Base-by-base conservation (phyloP, 768 basidiomycete genomes). In the Podaxis mareebaensis region DNA sequence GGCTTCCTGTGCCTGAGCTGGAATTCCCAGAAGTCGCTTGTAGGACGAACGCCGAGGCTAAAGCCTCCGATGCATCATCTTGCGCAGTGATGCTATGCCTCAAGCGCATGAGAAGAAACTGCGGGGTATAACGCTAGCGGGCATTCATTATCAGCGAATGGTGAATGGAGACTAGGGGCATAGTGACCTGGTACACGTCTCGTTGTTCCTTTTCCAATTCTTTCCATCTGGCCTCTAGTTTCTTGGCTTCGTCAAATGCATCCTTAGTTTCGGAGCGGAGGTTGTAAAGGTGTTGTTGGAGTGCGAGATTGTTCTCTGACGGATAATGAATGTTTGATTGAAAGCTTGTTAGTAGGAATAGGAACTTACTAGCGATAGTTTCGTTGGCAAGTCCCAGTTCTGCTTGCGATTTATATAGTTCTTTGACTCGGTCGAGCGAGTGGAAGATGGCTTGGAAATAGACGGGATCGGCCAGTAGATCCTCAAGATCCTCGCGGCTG, bases 391-490 rank as follows among this genome's bases (percentile, higher is more conserved):
- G 78, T 6, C 92, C 90, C 0, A 96, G 82, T 66, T 91, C 89
- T 11, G 89, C 80, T 68, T 95, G 92, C 0, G 87, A 84, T 64
- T 86, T 83, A 66, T 95, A 90, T 63, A 95, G 78, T 15, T 82
- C 80, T 69, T 90, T 89, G 44, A 96, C 93, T 28, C 81, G 79
- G 2, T 86, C 78, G 10, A 96, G 76, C 1, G 92, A 86, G 74
- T 95, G 90, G 66, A 99, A 90, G 65, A 91, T 79, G 7, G 95
- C 91, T 72, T 96, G 91, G 67, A 96, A 95, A 73, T 95, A 95
- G 15, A 78, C 76, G 0, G 88, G 90, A 71, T 97, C 93, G 13
- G 83, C 80, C 22, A 97, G 77, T 4, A 97, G 78, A 70, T 96
- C 94, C 73, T 97, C 92, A n/a, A 99, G 81, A 69, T 95, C 94